A percentile compares a stretch with the other conserved stretches of the same genome.
Conservation (phyloP, 495 filamentous ascomycete species). For the Rostrohypoxylon terebratum region DNA sequence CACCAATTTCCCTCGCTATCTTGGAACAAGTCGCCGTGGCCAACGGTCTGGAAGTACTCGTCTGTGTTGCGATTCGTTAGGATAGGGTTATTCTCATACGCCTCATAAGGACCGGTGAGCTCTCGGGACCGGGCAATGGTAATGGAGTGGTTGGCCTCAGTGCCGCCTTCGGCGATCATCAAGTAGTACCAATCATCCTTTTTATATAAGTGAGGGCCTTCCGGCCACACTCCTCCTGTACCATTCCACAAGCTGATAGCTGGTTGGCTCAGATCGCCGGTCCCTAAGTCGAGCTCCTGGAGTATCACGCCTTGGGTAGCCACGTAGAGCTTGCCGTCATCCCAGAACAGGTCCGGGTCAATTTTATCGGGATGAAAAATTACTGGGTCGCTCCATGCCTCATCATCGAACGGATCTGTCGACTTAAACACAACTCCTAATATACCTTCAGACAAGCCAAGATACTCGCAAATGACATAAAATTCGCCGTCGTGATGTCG, state of each 20-base stretch:
- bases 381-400: conserved; percentile 55
- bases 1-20: conserved; percentile 66
- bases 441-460: conserved; percentile 38
- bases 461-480: conserved; percentile 57
- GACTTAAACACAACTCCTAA: conserved; percentile 50
- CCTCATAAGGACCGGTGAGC: conserved; percentile 65
- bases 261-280: conserved; percentile 53
- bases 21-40: conserved; percentile 63
- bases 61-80: conserved; percentile 61
- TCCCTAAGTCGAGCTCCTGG: conserved; percentile 58
- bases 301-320: conserved; percentile 54
- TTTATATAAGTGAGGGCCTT: conserved; percentile 74
- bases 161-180: conserved; percentile 74
- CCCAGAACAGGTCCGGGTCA: conserved; percentile 61
- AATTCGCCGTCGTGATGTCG: conserved; percentile 53
- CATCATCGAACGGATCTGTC: conserved; percentile 47
- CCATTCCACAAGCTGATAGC: conserved; percentile 66
- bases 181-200: conserved; percentile 76
- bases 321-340: conserved; percentile 59
- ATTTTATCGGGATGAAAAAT: conserved; percentile 51
- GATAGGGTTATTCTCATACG: conserved; percentile 61
- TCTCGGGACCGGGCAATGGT: conserved; percentile 60
- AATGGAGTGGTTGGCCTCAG: conserved; percentile 60
- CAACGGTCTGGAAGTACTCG: conserved; percentile 63
- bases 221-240: conserved; percentile 63